Evolutionary conservation across 345 rosid species (phyloP).

Genomic region (Pugionium cornutum): DNA sequence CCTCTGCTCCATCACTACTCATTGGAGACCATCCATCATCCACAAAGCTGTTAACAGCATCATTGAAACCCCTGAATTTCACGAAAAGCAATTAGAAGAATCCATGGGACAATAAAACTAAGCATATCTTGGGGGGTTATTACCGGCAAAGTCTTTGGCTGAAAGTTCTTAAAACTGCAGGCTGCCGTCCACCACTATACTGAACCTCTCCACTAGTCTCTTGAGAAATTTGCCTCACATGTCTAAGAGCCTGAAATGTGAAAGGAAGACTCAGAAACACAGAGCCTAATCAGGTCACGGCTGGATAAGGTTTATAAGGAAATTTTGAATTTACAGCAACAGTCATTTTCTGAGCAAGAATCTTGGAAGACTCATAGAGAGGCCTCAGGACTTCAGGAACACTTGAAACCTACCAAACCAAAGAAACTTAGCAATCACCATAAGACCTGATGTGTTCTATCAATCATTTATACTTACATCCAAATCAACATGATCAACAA

Average conservation of each 20-base stretch:
- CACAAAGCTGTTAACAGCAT: conserved; percentile 84
- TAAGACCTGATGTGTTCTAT: not conserved
- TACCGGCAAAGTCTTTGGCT: conserved; percentile 93
- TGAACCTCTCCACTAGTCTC: conserved; percentile 93
- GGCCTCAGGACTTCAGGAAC: conserved; percentile 97
- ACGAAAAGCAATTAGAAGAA: conserved; percentile 13
- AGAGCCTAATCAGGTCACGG: not conserved
- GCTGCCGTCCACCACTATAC: conserved; percentile 91
- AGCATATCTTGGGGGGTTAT: not conserved
- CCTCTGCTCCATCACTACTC: conserved; percentile 81
- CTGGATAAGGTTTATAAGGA: not conserved
- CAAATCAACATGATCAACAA: conserved; percentile 93
- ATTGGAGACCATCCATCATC: conserved; percentile 98
- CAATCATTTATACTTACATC: conserved; percentile 59
- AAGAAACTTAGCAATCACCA: conserved; percentile 2
- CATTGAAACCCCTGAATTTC: conserved; percentile 81
- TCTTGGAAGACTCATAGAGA: conserved; percentile 89
- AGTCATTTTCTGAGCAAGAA: conserved; percentile 94
- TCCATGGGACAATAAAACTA: not conserved
- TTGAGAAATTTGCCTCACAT: conserved; percentile 86
- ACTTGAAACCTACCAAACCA: conserved; percentile 66
- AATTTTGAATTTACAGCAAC: conserved; percentile 56
- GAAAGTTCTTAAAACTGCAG: conserved; percentile 90
- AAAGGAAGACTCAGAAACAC: not conserved
- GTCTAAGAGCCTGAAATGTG: conserved; percentile 68